Evolutionary conservation across 129 eudicot genomes (phyloP), one percentile per base, ranked within the genome.

Genomic region (Silybum marianum): DNA sequence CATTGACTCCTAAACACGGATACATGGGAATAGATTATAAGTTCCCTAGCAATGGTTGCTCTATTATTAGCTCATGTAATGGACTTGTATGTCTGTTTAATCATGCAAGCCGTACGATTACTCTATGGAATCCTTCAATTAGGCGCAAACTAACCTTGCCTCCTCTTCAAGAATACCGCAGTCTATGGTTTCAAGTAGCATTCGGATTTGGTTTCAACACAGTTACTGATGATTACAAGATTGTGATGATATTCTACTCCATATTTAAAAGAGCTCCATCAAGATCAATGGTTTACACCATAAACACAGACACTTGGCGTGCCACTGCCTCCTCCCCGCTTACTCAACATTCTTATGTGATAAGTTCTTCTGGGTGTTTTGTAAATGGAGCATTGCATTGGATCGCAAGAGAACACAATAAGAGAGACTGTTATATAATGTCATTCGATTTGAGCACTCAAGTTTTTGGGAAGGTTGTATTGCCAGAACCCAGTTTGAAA

Each of bases 301-400:
- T 40, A 62, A 78, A 39, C 5, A 66, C 25, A 4, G 19, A 7
- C 2, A 4, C 44, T 39, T 78, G 81, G 81, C 19, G 39, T 38
- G 1, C 9, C 42, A 38, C 7, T 38, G 42, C 39, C 12, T 51
- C 39, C 12, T 51, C 71, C 69, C 76, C 70, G 3, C 0, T 25
- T 39, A 36, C 4, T 63, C 36, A 0, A 36, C 16, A 16, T 21
- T n/a, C 14, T 7, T 0, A 23, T 63, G 24, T 65, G 58, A 13
- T 14, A 16, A 28, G 51, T 1, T 10, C 3, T 19, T 32, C 0
- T 32, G 70, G 54, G 4, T 79, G 70, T 32, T 79, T 28, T 51
- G 7, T 79, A 9, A 70, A 51, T 19, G 77, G 83, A 21, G 34
- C 74, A 48, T 51, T 79, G 76, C 83, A 79, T 71, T 67, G 77